Evolutionary conservation across 2,329 filamentous ascomycete species (phyloP).

Genomic region (Phyllosticta ampelicida): DNA sequence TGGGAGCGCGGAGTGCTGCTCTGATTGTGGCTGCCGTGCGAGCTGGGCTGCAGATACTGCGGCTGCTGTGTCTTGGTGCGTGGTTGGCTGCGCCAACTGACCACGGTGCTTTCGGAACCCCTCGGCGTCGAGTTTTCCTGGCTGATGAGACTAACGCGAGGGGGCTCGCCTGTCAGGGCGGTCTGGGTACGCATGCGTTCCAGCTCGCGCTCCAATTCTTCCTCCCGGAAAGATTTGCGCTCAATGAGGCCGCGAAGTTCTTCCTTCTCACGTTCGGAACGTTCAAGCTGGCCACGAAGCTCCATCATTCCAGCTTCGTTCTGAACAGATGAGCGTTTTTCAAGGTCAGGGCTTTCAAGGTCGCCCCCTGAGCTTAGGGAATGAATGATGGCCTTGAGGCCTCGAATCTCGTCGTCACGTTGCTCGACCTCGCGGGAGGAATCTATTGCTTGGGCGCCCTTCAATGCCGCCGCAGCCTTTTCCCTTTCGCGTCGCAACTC

Average conservation of each 20-base stretch:
- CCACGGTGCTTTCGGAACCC: constrained; percentile 56
- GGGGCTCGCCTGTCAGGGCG: constrained; percentile 17
- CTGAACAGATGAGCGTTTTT: constrained; percentile 23
- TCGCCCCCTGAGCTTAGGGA: constrained; percentile 70
- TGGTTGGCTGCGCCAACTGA: constrained; percentile 40
- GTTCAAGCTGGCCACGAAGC: constrained; percentile 51
- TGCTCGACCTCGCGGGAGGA: constrained; percentile 71
- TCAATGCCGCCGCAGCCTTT: constrained; percentile 56
- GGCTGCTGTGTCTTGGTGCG: neutral
- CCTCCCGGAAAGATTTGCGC: constrained; percentile 61
- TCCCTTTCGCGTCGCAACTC: constrained; percentile 84
- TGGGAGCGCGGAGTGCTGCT: constrained; percentile 16
- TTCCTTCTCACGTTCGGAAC: constrained; percentile 68
- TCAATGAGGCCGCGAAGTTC: constrained; percentile 67
- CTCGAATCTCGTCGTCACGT: constrained; percentile 94
- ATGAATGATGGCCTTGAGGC: constrained; percentile 95
- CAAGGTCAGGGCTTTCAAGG: constrained; percentile 12
- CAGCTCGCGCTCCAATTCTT: constrained; percentile 76
- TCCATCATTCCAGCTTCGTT: constrained; percentile 38
- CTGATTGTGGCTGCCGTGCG: neutral
- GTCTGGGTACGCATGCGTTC: constrained; percentile 40
- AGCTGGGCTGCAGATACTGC: neutral
- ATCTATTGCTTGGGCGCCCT: constrained; percentile 38
- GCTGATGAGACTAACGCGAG: constrained; percentile 44
- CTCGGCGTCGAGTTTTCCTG: constrained; percentile 39